Percentiles rank a stretch among this genome's conserved stretches.
phyloP scores from a whole-genome alignment of 2,329 filamentous ascomycete species.

The Elsinoe fawcettii region DNA sequence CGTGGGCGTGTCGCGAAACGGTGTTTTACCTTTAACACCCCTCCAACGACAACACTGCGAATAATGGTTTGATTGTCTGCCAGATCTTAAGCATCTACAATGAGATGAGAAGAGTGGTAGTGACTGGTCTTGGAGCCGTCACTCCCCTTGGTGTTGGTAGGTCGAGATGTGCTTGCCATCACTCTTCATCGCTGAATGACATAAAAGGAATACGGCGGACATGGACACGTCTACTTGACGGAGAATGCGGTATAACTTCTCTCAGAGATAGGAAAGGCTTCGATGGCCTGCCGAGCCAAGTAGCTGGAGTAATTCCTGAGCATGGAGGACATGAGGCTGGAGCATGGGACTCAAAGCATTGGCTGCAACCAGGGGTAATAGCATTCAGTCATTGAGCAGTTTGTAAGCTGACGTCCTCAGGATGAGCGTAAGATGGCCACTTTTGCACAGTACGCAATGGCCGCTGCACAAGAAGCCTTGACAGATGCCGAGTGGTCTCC shows the following conservation, averaged over 20 bases:
- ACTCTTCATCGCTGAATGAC: background rate
- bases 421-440: slow-evolving; percentile 74
- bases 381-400: background rate
- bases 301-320: slow-evolving; percentile 72
- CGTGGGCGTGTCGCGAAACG: background rate
- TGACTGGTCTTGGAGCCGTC: slow-evolving; percentile 43
- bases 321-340: slow-evolving; percentile 37
- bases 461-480: slow-evolving; percentile 77
- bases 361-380: slow-evolving; percentile 33
- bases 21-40: background rate
- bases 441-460: slow-evolving; percentile 87
- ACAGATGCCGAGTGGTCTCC: slow-evolving; percentile 72
- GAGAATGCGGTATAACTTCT: slow-evolving; percentile 72
- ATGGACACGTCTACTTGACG: slow-evolving; percentile 73
- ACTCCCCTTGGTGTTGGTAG: slow-evolving; percentile 34
- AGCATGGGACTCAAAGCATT: slow-evolving; percentile 41
- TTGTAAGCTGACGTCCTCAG: slow-evolving; percentile 50
- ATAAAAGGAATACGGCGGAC: slow-evolving; percentile 57
- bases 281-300: slow-evolving; percentile 67
- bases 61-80: background rate
- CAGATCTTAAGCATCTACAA: slow-evolving; percentile 18
- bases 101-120: slow-evolving; percentile 45
- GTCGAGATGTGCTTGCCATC: background rate
- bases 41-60: background rate
- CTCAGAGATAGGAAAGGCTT: slow-evolving; percentile 59